These are phyloP conservation scores for Sugiyamaella grinbergsii DNA, from an alignment of 1,139 yeast genomes.

Conservation along the genomic window DNA sequence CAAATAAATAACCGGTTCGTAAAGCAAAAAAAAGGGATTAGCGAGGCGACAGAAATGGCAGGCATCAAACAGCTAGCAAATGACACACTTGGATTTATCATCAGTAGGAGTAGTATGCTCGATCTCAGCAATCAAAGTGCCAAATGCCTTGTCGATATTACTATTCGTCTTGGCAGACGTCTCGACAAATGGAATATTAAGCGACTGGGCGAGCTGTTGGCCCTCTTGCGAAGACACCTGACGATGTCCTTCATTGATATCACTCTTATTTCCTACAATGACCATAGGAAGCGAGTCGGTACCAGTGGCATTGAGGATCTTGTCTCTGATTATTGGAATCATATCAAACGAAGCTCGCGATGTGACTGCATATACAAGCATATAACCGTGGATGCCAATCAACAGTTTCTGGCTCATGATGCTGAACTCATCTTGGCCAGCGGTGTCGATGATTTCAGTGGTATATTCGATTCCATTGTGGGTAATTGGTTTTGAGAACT, in stretches of 20 bases:
- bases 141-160: conserved; percentile 68
- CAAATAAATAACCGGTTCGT: conserved; percentile 1
- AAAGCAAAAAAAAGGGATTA: not conserved
- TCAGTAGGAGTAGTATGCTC: conserved; percentile 61
- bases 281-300: conserved; percentile 75
- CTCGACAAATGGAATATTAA: conserved; percentile 70
- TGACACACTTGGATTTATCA: conserved; percentile 41
- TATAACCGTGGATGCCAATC: conserved; percentile 83
- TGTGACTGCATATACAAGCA: conserved; percentile 80
- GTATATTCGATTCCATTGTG: conserved; percentile 77
- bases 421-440: conserved; percentile 88
- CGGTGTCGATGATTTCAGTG: conserved; percentile 87
- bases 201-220: conserved; percentile 58
- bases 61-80: conserved; percentile 26
- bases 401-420: conserved; percentile 81
- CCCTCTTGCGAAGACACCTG: conserved; percentile 72
- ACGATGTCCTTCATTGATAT: conserved; percentile 58
- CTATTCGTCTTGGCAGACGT: conserved; percentile 78
- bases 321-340: conserved; percentile 76
- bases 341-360: conserved; percentile 79
- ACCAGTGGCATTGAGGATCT: conserved; percentile 76
- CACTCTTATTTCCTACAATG: conserved; percentile 82
- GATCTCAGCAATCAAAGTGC: conserved; percentile 67
- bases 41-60: not conserved
- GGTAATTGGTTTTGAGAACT: conserved; percentile 70